Evolutionary conservation across 1,139 yeast species (phyloP).

Genomic region (Taiozyma sp.): DNA sequence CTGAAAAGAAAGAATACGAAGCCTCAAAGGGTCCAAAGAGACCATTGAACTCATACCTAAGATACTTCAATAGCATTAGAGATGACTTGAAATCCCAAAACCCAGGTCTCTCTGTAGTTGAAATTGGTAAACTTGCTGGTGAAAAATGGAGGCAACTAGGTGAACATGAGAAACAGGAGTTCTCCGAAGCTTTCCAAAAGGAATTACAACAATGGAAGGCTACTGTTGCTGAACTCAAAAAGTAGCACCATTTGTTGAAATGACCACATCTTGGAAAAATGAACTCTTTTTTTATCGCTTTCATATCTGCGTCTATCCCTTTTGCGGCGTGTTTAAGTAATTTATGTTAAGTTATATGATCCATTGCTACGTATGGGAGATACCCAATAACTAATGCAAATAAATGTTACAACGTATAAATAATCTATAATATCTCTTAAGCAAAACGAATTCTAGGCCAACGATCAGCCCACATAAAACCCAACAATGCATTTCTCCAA

Average conservation of each 20-base stretch:
- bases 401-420: neutral
- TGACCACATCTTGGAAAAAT: neutral
- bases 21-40: slow-evolving; percentile 23
- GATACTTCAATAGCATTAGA: slow-evolving; percentile 19
- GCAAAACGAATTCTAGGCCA: neutral
- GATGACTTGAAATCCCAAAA: slow-evolving; percentile 9
- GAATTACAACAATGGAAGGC: slow-evolving; percentile 11
- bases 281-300: neutral
- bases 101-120: slow-evolving; percentile 20
- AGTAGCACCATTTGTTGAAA: neutral
- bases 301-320: too few relatives aligned
- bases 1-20: slow-evolving; percentile 11
- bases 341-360: neutral
- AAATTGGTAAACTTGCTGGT: slow-evolving; percentile 22
- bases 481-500: slow-evolving; percentile 79
- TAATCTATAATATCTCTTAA: neutral
- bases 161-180: slow-evolving; percentile 20
- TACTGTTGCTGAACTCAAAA: neutral
- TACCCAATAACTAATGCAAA: too few relatives aligned
- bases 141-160: slow-evolving; percentile 25
- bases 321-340: too few relatives aligned
- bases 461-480: slow-evolving; percentile 27
- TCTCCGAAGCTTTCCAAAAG: slow-evolving; percentile 1
- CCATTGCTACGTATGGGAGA: neutral
- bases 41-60: slow-evolving; percentile 24